A percentile compares a stretch with the other conserved stretches of the same genome.
Conservation (phyloP, 768 basidiomycete genomes). For the Daedaleopsis sinensis region DNA sequence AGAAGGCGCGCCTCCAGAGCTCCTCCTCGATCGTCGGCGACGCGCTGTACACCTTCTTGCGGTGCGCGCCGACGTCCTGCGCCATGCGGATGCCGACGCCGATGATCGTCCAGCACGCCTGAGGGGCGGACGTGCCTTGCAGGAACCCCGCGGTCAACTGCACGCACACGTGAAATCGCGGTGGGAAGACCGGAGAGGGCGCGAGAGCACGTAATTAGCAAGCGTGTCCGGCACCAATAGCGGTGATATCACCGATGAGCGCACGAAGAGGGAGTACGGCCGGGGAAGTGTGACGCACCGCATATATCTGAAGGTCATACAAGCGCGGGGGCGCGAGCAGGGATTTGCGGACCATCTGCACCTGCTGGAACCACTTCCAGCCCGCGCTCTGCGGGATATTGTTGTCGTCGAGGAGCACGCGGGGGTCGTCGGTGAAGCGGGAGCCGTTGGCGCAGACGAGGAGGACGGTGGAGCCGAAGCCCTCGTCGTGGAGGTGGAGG, state of each 20-base stretch:
- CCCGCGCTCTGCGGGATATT: slow-evolving; percentile 37
- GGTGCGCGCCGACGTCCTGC: slow-evolving; percentile 78
- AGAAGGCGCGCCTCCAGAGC: slow-evolving; percentile 73
- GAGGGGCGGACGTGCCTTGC: slow-evolving; percentile 49
- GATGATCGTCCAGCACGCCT: slow-evolving; percentile 57
- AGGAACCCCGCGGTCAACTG: slow-evolving; percentile 41
- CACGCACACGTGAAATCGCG: slow-evolving; percentile 22
- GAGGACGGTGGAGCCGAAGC: slow-evolving; percentile 50
- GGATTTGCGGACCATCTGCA: slow-evolving; percentile 61
- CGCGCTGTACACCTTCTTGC: slow-evolving; percentile 44
- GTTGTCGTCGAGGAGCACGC: slow-evolving; percentile 38
- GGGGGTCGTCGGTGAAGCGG: slow-evolving; percentile 54
- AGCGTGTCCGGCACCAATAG: neutral
- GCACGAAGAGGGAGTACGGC: neutral
- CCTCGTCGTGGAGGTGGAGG: slow-evolving; percentile 42
- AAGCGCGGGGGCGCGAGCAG: slow-evolving; percentile 60
- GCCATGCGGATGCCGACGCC: slow-evolving; percentile 70
- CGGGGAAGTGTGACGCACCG: slow-evolving; percentile 39
- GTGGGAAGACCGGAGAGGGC: neutral
- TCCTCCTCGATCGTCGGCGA: slow-evolving; percentile 60
- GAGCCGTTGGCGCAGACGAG: slow-evolving; percentile 54
- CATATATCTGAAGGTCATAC: slow-evolving; percentile 72
- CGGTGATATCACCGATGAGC: neutral
- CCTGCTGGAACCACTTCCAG: slow-evolving; percentile 59
- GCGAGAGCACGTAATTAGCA: slow-evolving; percentile 17